These are phyloP conservation scores for Pyrenophora teres DNA, from an alignment of 2,329 filamentous ascomycete species.

Conservation along the genomic window DNA sequence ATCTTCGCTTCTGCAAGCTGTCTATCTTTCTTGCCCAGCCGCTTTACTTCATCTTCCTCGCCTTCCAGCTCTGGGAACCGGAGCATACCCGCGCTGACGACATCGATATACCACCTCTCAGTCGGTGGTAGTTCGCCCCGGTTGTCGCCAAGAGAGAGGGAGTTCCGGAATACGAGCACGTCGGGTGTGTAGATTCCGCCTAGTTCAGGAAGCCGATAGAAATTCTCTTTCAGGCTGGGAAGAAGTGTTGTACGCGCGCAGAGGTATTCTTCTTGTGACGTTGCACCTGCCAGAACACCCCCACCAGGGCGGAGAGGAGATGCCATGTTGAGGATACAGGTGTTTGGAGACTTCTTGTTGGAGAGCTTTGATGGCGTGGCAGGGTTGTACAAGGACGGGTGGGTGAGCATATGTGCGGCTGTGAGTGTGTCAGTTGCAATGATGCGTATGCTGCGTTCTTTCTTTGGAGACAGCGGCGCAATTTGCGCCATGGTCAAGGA, in stretches of 20 bases:
- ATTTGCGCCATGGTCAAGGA: constrained; percentile 5
- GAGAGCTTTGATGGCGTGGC: background rate
- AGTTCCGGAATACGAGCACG: constrained; percentile 62
- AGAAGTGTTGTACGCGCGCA: constrained; percentile 65
- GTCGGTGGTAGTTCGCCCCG: constrained; percentile 50
- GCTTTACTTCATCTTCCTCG: constrained; percentile 48
- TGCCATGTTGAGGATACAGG: constrained; percentile 67
- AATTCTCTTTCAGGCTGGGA: constrained; percentile 61
- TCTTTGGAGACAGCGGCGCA: background rate
- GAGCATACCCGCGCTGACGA: constrained; percentile 63
- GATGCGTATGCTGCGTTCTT: constrained; percentile 49
- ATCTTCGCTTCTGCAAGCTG: constrained; percentile 62
- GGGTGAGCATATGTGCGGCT: constrained; percentile 52
- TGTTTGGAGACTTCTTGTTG: constrained; percentile 42
- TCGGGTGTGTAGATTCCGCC: constrained; percentile 63
- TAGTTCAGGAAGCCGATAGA: constrained; percentile 64
- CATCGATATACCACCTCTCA: constrained; percentile 64
- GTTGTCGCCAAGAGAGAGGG: constrained; percentile 30
- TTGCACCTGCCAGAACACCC: constrained; percentile 64
- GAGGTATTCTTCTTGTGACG: constrained; percentile 65
- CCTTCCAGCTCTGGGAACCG: constrained; percentile 59
- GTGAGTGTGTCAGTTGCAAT: constrained; percentile 59
- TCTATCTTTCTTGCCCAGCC: constrained; percentile 52
- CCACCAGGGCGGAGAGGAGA: constrained; percentile 65
- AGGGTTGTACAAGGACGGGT: constrained; percentile 11